phyloP scores from a whole-genome alignment of 768 basidiomycete genomes.

The Tricholoma hemisulphureum region DNA sequence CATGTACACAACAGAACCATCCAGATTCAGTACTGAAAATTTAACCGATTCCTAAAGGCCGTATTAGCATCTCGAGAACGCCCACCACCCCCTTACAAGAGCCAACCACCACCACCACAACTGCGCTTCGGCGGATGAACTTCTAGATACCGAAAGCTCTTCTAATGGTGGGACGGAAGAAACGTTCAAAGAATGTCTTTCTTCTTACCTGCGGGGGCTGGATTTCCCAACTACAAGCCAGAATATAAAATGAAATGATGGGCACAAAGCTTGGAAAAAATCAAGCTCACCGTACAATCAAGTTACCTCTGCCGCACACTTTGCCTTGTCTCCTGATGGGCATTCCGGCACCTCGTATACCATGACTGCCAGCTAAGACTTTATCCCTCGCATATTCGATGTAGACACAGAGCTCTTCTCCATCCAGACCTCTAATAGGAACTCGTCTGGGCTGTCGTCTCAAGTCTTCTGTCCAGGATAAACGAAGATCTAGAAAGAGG shows the following conservation, averaged over 20 bases:
- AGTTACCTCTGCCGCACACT: constrained; percentile 56
- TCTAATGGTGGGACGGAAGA: constrained; percentile 5
- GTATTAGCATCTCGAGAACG: too few species aligned
- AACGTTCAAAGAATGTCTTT: constrained; percentile 7
- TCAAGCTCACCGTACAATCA: constrained; percentile 55
- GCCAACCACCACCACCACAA: too few species aligned
- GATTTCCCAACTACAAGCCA: constrained; percentile 39
- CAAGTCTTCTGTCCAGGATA: constrained; percentile 56
- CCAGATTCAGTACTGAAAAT: too few species aligned
- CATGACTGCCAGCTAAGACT: constrained; percentile 46
- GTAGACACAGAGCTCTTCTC: constrained; percentile 47
- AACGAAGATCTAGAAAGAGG: constrained; percentile 50
- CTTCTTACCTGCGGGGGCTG: constrained; percentile 23
- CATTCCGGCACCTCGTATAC: constrained; percentile 67
- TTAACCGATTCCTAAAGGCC: too few species aligned
- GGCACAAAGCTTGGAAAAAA: constrained; percentile 9
- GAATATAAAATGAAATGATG: neutral
- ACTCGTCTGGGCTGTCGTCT: constrained; percentile 48
- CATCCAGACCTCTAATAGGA: constrained; percentile 56
- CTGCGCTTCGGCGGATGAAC: too few species aligned
- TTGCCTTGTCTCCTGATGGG: constrained; percentile 52
- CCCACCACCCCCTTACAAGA: too few species aligned
- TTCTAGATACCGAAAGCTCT: neutral
- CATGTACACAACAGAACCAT: neutral
- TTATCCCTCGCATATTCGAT: constrained; percentile 56